phyloP scores from a whole-genome alignment of 192 early-diverging fungal species.

The Dissophora ornata region DNA sequence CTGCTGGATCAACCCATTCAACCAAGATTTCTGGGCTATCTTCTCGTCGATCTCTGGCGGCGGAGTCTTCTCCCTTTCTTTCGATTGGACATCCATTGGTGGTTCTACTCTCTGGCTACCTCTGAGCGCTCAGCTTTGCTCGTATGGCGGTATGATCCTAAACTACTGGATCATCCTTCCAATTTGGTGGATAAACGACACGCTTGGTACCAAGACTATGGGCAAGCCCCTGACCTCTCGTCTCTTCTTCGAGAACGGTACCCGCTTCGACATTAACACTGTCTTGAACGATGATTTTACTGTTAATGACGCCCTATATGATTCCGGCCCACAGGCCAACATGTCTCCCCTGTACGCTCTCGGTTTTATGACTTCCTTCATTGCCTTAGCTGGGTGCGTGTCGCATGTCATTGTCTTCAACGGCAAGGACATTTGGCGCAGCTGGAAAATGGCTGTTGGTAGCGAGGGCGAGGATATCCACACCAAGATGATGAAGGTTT shows the following conservation, averaged over 20 bases:
- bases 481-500: too few species aligned
- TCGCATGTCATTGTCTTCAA: constrained; percentile 71
- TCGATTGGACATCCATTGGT: constrained; percentile 72
- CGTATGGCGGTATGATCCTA: constrained; percentile 71
- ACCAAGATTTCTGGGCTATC: constrained; percentile 38
- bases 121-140: constrained; percentile 37
- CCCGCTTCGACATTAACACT: constrained; percentile 39
- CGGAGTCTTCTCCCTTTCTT: constrained; percentile 74
- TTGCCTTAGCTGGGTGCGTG: constrained; percentile 63
- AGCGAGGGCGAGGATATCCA: too few species aligned
- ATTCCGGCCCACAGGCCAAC: constrained; percentile 60
- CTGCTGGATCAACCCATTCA: constrained; percentile 41
- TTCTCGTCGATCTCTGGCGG: constrained; percentile 64
- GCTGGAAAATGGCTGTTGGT: constrained; percentile 34
- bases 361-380: constrained; percentile 71
- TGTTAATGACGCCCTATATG: constrained; percentile 59
- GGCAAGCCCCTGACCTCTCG: constrained; percentile 23
- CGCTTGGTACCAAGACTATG: constrained; percentile 32
- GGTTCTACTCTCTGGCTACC: constrained; percentile 30
- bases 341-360: constrained; percentile 63
- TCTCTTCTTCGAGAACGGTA: constrained; percentile 27
- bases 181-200: constrained; percentile 70
- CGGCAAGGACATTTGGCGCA: constrained; percentile 68
- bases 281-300: constrained; percentile 70
- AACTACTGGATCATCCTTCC: constrained; percentile 82